Evolutionary conservation across 106 monocot genomes (phyloP).

Genomic region (Narthecium ossifragum): DNA sequence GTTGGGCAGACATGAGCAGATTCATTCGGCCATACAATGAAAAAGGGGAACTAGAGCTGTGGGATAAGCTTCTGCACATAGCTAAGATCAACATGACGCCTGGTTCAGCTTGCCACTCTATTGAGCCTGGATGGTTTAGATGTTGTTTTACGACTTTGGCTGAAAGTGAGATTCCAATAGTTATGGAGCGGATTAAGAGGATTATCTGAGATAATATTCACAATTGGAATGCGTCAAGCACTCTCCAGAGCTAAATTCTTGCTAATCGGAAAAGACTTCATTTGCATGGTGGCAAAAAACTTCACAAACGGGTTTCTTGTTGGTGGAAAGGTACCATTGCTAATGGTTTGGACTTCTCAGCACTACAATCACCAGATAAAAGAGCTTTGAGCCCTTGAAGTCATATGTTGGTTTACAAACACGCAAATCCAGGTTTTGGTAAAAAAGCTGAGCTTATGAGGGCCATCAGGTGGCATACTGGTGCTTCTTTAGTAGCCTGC

Average conservation of each 20-base stretch:
- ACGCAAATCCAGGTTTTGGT: no score
- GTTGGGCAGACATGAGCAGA: constrained; percentile 93
- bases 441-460: neutral
- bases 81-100: constrained; percentile 84
- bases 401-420: no score
- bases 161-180: constrained; percentile 66
- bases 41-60: constrained; percentile 85
- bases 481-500: neutral
- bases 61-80: constrained; percentile 64
- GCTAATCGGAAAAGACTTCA: no score
- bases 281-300: no score
- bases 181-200: constrained; percentile 86
- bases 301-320: no score
- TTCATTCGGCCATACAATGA: constrained; percentile 65
- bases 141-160: constrained; percentile 64
- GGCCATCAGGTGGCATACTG: neutral
- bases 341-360: no score
- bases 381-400: no score
- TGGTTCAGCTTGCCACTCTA: constrained; percentile 87
- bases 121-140: constrained; percentile 96
- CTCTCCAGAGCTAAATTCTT: no score
- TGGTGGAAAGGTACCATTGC: no score
- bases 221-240: no score
- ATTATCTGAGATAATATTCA: no score
- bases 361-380: no score